phyloP scores from a whole-genome alignment of 108 stramenopile genomes.

The Discostella pseudostelligera region DNA sequence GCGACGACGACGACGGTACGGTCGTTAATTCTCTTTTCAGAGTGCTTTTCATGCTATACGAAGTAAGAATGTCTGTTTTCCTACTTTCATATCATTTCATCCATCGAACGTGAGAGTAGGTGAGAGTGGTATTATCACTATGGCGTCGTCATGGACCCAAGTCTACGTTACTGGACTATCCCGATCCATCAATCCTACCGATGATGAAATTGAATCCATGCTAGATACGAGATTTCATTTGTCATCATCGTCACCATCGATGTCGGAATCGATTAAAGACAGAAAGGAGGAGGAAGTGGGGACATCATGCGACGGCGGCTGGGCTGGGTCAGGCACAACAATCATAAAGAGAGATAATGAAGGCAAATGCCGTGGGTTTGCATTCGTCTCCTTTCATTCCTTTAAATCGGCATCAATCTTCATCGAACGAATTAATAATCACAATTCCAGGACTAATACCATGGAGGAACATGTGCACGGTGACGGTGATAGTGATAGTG shows the following conservation, averaged over 20 bases:
- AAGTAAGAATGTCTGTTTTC: too few relatives aligned
- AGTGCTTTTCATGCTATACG: too few relatives aligned
- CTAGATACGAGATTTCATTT: neutral
- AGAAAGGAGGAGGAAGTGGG: neutral
- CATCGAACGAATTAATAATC: slow-evolving; percentile 16
- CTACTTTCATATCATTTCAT: too few relatives aligned
- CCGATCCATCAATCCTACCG: slow-evolving; percentile 14
- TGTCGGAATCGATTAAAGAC: neutral
- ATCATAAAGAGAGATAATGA: slow-evolving; percentile 21
- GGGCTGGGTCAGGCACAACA: slow-evolving; percentile 36
- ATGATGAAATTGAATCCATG: slow-evolving; percentile 27
- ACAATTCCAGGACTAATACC: neutral
- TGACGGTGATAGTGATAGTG: neutral
- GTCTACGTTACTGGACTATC: slow-evolving; percentile 27
- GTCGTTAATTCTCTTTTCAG: too few relatives aligned
- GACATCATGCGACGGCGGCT: neutral
- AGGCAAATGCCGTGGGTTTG: slow-evolving; percentile 34
- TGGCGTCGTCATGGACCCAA: slow-evolving; percentile 26
- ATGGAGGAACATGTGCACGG: neutral
- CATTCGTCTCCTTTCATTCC: slow-evolving; percentile 29
- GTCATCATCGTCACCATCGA: neutral
- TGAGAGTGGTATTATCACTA: too few relatives aligned
- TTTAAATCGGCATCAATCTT: neutral
- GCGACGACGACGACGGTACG: too few relatives aligned
- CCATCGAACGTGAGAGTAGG: too few relatives aligned